Conservation (phyloP, 2,329 filamentous ascomycete genomes). For the Hirsutella rhossiliensis region DNA sequence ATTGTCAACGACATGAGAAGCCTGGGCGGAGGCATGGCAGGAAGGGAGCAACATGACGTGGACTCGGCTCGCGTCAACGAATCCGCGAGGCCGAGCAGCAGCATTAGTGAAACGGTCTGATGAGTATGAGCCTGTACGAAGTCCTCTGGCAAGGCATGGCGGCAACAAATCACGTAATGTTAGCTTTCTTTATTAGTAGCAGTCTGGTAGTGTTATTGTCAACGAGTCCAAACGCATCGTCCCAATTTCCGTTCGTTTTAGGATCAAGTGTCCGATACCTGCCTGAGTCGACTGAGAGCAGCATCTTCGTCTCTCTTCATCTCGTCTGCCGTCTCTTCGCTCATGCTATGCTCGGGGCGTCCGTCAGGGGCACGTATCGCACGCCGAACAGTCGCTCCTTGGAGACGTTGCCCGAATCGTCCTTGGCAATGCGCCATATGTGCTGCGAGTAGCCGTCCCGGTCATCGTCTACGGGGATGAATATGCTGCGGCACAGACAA, state of each 20-base stretch:
- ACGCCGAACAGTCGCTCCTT: slow-evolving; percentile 57
- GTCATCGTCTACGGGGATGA: slow-evolving; percentile 61
- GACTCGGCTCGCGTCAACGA: not conserved
- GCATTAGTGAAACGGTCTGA: not conserved
- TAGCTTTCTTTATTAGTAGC: not conserved
- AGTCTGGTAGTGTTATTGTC: not conserved
- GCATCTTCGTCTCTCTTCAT: too few species aligned
- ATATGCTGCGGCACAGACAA: slow-evolving; percentile 37
- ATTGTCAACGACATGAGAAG: too few species aligned
- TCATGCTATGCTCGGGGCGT: slow-evolving; percentile 35
- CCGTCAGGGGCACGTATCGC: slow-evolving; percentile 65
- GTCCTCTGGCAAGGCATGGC: not conserved
- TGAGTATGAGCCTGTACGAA: not conserved
- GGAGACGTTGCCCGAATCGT: slow-evolving; percentile 46
- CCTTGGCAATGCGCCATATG: slow-evolving; percentile 66
- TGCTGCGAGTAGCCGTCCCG: slow-evolving; percentile 39
- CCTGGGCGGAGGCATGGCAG: too few species aligned
- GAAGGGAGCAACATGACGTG: too few species aligned
- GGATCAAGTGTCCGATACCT: too few species aligned
- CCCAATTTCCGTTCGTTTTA: too few species aligned
- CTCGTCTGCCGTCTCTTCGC: not conserved
- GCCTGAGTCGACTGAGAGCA: too few species aligned
- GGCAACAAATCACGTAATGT: not conserved
- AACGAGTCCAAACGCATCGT: not conserved
- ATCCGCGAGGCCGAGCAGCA: not conserved